phyloP scores from a whole-genome alignment of 1,284 basidiomycete species.

The Taiwanofungus camphoratus region DNA sequence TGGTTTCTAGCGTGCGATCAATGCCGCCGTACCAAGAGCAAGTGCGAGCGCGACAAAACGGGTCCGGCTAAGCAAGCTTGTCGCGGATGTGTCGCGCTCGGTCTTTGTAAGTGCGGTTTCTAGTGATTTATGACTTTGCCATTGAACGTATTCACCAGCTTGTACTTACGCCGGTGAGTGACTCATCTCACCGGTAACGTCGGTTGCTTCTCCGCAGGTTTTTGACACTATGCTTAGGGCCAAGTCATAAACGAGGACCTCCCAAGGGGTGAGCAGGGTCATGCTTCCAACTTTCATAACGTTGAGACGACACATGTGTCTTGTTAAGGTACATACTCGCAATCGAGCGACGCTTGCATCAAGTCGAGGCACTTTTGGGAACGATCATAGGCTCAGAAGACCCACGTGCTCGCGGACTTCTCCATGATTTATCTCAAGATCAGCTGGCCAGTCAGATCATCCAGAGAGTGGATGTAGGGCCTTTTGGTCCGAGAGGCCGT shows the following conservation, averaged over 20 bases:
- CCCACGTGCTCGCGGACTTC: constrained; percentile 22
- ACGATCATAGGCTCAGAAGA: constrained; percentile 27
- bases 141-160: constrained; percentile 10
- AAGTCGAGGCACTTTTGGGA: constrained; percentile 28
- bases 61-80: constrained; percentile 17
- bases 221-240: constrained; percentile 13
- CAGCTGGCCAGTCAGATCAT: constrained; percentile 26
- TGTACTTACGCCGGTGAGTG: constrained; percentile 22
- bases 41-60: constrained; percentile 21
- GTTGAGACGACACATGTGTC: not conserved
- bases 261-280: constrained; percentile 23
- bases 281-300: not conserved
- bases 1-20: constrained; percentile 25
- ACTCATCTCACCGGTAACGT: not conserved
- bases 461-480: constrained; percentile 25
- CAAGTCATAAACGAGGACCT: constrained; percentile 27
- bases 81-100: constrained; percentile 20
- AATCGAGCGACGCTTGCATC: constrained; percentile 27
- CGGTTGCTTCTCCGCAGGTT: not conserved
- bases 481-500: constrained; percentile 24
- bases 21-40: constrained; percentile 28
- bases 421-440: constrained; percentile 26
- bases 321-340: constrained; percentile 24
- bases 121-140: not conserved
- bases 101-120: constrained; percentile 21